These are phyloP conservation scores for Fusarium austroafricanum DNA, from an alignment of 2,329 filamentous ascomycete genomes.

Conservation along the genomic window DNA sequence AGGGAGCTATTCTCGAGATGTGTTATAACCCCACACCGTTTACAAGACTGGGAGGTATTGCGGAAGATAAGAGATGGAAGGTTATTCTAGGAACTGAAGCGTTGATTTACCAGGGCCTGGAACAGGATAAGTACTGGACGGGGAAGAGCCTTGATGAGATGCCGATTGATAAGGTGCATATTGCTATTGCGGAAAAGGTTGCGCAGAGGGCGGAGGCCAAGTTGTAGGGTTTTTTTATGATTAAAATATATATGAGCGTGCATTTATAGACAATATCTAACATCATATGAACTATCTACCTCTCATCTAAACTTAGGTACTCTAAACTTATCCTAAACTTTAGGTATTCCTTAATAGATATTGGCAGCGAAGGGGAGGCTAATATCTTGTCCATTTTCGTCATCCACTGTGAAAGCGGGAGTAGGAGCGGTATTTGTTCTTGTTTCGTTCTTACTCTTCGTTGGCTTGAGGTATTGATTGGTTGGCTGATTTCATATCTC, in stretches of 20 bases:
- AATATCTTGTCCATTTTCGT: too few relatives aligned
- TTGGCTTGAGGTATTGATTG: too few relatives aligned
- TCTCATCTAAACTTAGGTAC: too few relatives aligned
- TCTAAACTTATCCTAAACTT: too few relatives aligned
- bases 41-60: slow-evolving; percentile 73
- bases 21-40: slow-evolving; percentile 81
- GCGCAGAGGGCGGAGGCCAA: slow-evolving; percentile 40
- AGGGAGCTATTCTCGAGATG: slow-evolving; percentile 82
- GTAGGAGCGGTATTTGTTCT: too few relatives aligned
- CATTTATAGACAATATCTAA: slow-evolving; percentile 1
- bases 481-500: too few relatives aligned
- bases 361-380: too few relatives aligned
- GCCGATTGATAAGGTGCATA: slow-evolving; percentile 41
- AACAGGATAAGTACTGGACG: slow-evolving; percentile 75
- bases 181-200: slow-evolving; percentile 44
- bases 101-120: slow-evolving; percentile 80
- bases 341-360: too few relatives aligned
- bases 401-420: too few relatives aligned
- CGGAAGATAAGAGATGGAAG: slow-evolving; percentile 73
- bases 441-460: too few relatives aligned
- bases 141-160: slow-evolving; percentile 68
- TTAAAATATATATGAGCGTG: slow-evolving; percentile 24
- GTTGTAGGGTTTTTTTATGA: slow-evolving; percentile 3
- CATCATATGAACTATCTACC: not conserved
- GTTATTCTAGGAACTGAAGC: slow-evolving; percentile 82